These are phyloP conservation scores for Actinidia chinensis DNA, from an alignment of 179 eudicot species.

Conservation along the genomic window DNA sequence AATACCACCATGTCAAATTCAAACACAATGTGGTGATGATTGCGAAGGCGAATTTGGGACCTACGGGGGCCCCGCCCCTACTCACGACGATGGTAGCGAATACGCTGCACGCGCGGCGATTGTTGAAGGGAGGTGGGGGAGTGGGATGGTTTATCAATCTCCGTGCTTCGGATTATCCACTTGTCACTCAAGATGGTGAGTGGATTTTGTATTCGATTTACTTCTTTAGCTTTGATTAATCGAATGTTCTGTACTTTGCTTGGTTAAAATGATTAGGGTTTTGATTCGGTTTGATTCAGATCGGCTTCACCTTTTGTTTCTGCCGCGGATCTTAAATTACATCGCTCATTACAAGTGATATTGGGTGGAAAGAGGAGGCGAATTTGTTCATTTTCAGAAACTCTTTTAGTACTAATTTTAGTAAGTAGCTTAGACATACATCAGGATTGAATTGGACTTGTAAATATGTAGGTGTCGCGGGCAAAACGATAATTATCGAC, in stretches of 20 bases:
- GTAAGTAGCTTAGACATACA: neutral
- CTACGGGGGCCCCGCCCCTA: conserved; percentile 82
- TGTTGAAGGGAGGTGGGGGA: conserved; percentile 62
- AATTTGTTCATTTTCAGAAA: neutral
- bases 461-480: conserved; percentile 56
- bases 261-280: neutral
- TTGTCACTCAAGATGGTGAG: conserved; percentile 90
- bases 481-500: conserved; percentile 83
- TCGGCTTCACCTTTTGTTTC: conserved; percentile 38
- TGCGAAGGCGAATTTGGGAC: conserved; percentile 80
- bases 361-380: conserved; percentile 95
- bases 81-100: conserved; percentile 97
- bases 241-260: neutral
- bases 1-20: conserved; percentile 34
- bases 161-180: conserved; percentile 90
- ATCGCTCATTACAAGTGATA: conserved; percentile 64
- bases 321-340: conserved; percentile 46
- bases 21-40: conserved; percentile 73
- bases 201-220: neutral
- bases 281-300: conserved; percentile 25
- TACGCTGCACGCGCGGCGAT: conserved; percentile 90
- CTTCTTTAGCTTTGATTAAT: neutral
- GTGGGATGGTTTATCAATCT: conserved; percentile 99
- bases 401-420: neutral
- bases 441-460: neutral